Evolutionary conservation across 306 rosid species (phyloP), one percentile per base, ranked within the genome.

Genomic region (Cicer bijugum): DNA sequence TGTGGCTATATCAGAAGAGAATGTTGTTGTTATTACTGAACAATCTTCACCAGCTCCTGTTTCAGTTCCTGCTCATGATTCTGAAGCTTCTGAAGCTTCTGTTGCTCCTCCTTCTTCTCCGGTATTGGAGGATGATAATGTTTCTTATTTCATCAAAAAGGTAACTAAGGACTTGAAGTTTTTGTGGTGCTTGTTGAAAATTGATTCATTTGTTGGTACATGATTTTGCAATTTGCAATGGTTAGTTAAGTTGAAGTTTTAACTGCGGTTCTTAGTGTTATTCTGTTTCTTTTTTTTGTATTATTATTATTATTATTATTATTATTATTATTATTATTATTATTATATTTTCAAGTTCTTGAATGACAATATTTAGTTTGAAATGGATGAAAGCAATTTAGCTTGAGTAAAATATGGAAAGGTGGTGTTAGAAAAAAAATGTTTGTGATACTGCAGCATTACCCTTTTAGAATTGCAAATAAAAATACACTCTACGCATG

Each of bases 91-190:
- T 64, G 71, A 62, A 52, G 72, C 68, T 75, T 74, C 67, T 63
- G 71, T 67, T 58, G 75, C 83, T 74, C 75, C 84, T 14, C 42
- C 80, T 59, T 38, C 80, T 2, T 28, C 4, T 4, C 52, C 43
- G 60, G 87, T 82, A 28, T 80, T 83, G 66, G 90, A 84, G 63
- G 86, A 84, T 72, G 99, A 90, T 61, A 86, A 85, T 55, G 61
- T 95, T 78, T 75, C 76, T 80, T 95, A 95, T 92, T 91, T 88
- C 90, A 85, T 92, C 45, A 85, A 83, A 52, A 88, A 91, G 99
- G 99, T 94, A 87, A 76, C 6, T 45, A 7, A 15, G 61, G 58
- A 44, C 33, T 58, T 57, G 6, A n/a, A 62, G 35, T 69, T 50
- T 78, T 39, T 68, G n/a, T 75, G 45, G 12, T 66, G 6, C 7